Base-by-base conservation (phyloP, 2,329 filamentous ascomycete genomes). In the Curvularia sp. region DNA sequence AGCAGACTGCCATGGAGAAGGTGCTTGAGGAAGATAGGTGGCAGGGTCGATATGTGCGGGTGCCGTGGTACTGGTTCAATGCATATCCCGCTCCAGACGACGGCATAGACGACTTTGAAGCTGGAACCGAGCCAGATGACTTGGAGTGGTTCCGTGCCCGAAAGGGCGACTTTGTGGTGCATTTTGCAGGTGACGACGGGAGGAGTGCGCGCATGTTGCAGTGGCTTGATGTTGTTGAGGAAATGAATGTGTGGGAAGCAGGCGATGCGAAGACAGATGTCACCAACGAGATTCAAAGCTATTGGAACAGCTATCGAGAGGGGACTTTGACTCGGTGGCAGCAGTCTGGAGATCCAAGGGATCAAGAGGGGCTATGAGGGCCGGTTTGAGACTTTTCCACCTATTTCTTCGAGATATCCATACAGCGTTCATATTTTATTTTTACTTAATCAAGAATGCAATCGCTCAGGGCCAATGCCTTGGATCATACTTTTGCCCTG, bases 1-100 rank as follows among this genome's bases (percentile, higher is more conserved):
- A 80, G 48, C 79, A 80, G 58, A 74, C 72, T 2, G 79, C 79
- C 2, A 79, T 80, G 76, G 73, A 76, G 49, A 61, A 62, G 5
- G 63, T 80, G 13, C 65, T 79, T 43, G 57, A 70, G 21, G 72
- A 77, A 46, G 63, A 67, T 0, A 57, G 63, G 3, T 79, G 78
- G 61, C 57, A 61, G 2, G 63, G 67, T 9, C 59, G 71, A 53
- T 63, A 75, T 10, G 73, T 75, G 3, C 62, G 73, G 30, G 74
- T 77, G 27, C 78, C 78, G 9, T 78, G 79, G 63, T 68, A 79
- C 19, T 80, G 78, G 78, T 80, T 80, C 70, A 81, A 80, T 53
- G 75, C 77, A 1, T 80, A 79, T 48, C 61, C 62, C 18, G 74
- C 78, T 49, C 75, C 57, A 21, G 73, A 45, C 69, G 28, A 47